Percentiles rank a stretch among this genome's conserved stretches.
Conservation (phyloP, 2,329 filamentous ascomycete genomes). For the Apiospora malaysiana region DNA sequence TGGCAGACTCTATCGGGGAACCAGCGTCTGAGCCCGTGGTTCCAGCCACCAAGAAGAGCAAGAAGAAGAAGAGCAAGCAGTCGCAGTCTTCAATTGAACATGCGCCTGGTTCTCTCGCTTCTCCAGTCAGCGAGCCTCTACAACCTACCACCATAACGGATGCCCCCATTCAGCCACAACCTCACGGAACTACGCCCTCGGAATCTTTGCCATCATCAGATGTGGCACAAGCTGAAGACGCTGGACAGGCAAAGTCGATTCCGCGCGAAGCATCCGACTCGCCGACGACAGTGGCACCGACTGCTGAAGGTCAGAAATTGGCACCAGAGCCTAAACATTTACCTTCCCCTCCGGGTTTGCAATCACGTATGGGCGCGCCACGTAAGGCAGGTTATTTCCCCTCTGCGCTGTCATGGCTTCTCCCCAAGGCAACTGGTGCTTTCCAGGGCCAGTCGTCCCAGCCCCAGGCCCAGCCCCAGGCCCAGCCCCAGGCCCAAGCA, state of each 20-base stretch:
- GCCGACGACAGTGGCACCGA: neutral
- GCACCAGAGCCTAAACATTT: neutral
- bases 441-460: constrained; percentile 11
- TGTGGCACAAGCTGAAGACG: neutral
- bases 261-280: neutral
- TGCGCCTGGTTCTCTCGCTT: constrained; percentile 21
- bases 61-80: constrained; percentile 44
- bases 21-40: neutral
- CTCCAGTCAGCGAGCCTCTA: neutral
- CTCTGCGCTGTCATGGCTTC: constrained; percentile 14
- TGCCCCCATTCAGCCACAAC: neutral
- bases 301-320: neutral
- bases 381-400: constrained; percentile 6
- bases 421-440: neutral
- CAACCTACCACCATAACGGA: neutral
- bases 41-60: constrained; percentile 41
- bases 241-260: neutral
- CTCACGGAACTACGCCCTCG: constrained; percentile 20
- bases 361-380: neutral
- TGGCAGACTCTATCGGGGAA: neutral
- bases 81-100: constrained; percentile 25
- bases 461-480: neutral
- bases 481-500: neutral
- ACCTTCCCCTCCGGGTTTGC: neutral
- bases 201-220: neutral